Evolutionary conservation across 2,329 filamentous ascomycete species (phyloP), one percentile per base, ranked within the genome.

Genomic region (Fusarium cicatricum): DNA sequence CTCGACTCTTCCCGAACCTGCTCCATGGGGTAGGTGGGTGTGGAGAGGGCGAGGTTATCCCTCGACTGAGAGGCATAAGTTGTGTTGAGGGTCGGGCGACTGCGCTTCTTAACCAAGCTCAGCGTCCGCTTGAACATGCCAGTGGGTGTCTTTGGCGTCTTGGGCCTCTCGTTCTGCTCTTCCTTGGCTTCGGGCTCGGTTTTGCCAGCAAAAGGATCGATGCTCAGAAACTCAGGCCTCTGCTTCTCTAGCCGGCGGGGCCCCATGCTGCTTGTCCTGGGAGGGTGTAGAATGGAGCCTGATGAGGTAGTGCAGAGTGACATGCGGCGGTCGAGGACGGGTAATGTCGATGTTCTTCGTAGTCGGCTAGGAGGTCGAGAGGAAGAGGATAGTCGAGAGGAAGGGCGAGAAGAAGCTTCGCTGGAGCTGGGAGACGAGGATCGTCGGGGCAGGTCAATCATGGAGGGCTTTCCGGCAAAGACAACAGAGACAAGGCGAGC

Each of bases 401-500:
- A 63, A 51, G 69, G 67, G 59, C 68, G 54, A 59, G 65, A 72
- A 63, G 63, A 66, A 26, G 61, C 47, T 33, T 66, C 70, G 47
- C 70, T 67, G 10, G 75, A 76, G 55, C 71, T 75, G 10, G 78
- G 76, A 5, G 81, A 78, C 9, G 72, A 62, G n/a, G 80, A 80
- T 56, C 79, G 73, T 46, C 76, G 73, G 28, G 75, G 72, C 14
- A 86, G 74, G 60, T 86, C 75, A 54, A 86, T 77, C 11, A 88
- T 78, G 39, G 78, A 82, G 5, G 85, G 85, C 73, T 85, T 86
- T 53, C 84, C 85, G 3, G 82, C 77, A 56, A 82, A 85, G 51
- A 86, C 76, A 33, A 88, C 83, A 1, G 84, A 85, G 11, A 88
- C 83, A 2, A 82, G 77, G 46, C 83, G 78, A 8, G 85, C 85